Percentiles rank a stretch among this genome's conserved stretches.
These are phyloP conservation scores for Rutidosis leptorrhynchoides DNA, from an alignment of 129 eudicot genomes.

Conservation along the genomic window DNA sequence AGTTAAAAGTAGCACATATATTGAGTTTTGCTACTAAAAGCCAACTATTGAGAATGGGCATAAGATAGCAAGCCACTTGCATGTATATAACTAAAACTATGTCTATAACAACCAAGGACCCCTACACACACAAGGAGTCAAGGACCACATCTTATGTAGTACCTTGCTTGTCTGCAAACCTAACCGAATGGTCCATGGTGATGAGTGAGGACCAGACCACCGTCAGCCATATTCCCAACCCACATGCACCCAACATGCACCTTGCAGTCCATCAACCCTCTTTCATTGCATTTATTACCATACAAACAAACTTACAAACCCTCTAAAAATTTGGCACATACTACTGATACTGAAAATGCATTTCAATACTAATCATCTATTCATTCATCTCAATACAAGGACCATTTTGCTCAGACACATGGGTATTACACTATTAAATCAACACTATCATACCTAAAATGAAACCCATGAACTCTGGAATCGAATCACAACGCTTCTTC, in stretches of 20 bases:
- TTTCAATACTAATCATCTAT: slow-evolving; percentile 4
- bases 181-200: slow-evolving; percentile 36
- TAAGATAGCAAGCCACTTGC: slow-evolving; percentile 12
- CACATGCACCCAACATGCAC: slow-evolving; percentile 30
- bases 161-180: slow-evolving; percentile 32
- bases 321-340: not conserved
- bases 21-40: slow-evolving; percentile 8
- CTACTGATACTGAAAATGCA: slow-evolving; percentile 13
- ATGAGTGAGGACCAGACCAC: slow-evolving; percentile 27
- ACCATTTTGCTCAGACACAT: slow-evolving; percentile 22
- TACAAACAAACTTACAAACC: slow-evolving; percentile 4
- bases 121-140: too few relatives aligned
- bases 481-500: slow-evolving; percentile 26
- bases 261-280: slow-evolving; percentile 20
- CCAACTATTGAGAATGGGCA: not conserved
- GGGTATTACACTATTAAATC: slow-evolving; percentile 26
- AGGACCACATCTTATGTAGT: slow-evolving; percentile 31
- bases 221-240: slow-evolving; percentile 29
- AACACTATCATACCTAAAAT: not conserved
- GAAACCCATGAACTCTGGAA: not conserved
- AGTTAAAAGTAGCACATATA: slow-evolving; percentile 8
- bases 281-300: slow-evolving; percentile 30
- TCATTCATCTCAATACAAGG: slow-evolving; percentile 18
- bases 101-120: not conserved
- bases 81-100: slow-evolving; percentile 4